Evolutionary conservation across 2,329 filamentous ascomycete genomes (phyloP), one percentile per base, ranked within the genome.

Genomic region (Monilinia aucupariae): DNA sequence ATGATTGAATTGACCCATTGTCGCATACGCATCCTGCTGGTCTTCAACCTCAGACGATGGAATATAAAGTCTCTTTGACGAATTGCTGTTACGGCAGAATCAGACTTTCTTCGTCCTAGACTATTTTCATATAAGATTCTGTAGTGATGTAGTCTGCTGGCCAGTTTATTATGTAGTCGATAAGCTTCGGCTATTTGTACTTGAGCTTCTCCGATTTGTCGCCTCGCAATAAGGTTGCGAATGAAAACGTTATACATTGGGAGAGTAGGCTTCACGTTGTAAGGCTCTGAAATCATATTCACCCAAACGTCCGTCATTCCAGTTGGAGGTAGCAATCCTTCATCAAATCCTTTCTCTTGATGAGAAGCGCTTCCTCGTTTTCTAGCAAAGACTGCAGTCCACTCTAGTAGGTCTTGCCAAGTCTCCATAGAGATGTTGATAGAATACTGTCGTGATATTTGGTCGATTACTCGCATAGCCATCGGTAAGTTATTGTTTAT

Each of bases 361-460:
- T 39, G 25, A n/a, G 22, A 32, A 13, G 22, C 52, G 34, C 48
- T 50, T 20, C 30, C 48, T 13, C 32, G 32, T 17, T 8, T 65
- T 49, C 71, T 77, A 65, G 72, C 76, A 48, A 85, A 78, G 12
- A 89, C 77, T 69, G 85, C 87, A 0, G 87, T 81, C 82, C 88
- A 90, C 65, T 84, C 79, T 20, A 92, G 77, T 2, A 93, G 75
- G 61, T 86, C 82, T 9, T 80, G 78, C 90, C 90, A 93, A 22
- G 85, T 79, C 6, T 78, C 71, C 8, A 72, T 69, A 0, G 84
- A 75, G 45, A 93, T 84, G 1, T 76, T 66, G 30, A 93, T 75
- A 1, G 76, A 66, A 74, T 88, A 90, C 8, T 77, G 77, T 1
- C 75, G 75, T 0, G 89, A 87, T 54, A 92, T 73, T 68, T 83